These are phyloP conservation scores for Penicillium sumatraense DNA, from an alignment of 2,329 filamentous ascomycete species.

Conservation along the genomic window DNA sequence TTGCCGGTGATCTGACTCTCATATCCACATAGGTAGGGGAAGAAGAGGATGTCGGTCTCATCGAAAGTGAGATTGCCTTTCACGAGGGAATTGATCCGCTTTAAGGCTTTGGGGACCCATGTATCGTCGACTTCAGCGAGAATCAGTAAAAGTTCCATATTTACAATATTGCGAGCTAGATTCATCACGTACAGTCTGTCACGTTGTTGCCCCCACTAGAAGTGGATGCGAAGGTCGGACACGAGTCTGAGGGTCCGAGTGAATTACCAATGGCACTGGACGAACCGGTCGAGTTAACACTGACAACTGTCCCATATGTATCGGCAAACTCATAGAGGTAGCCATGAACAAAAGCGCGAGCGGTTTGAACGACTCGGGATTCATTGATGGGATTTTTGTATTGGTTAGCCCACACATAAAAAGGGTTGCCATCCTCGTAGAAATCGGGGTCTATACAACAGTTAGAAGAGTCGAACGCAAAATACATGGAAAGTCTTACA, in stretches of 20 bases:
- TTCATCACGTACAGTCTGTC: constrained; percentile 21
- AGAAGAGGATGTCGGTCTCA: constrained; percentile 58
- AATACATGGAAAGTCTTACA: constrained; percentile 15
- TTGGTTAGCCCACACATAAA: constrained; percentile 68
- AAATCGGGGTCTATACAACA: constrained; percentile 52
- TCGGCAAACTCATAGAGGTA: constrained; percentile 63
- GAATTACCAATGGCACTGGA: constrained; percentile 62
- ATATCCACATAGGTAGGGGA: constrained; percentile 73
- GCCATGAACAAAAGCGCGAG: constrained; percentile 64
- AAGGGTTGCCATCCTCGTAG: constrained; percentile 53
- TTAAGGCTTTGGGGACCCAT: constrained; percentile 20
- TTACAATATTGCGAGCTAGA: neutral
- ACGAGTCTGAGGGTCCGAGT: constrained; percentile 66
- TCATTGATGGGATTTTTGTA: constrained; percentile 56
- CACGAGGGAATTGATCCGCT: constrained; percentile 60
- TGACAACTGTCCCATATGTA: constrained; percentile 60
- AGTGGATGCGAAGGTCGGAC: constrained; percentile 61
- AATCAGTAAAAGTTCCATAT: neutral
- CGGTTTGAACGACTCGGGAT: constrained; percentile 61
- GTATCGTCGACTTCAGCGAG: constrained; percentile 19
- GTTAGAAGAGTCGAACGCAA: neutral
- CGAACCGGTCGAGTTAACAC: constrained; percentile 61
- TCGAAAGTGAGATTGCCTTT: constrained; percentile 59
- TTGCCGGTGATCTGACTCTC: constrained; percentile 69
- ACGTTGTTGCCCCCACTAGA: constrained; percentile 38